Evolutionary conservation across 208 protist genomes (phyloP), one percentile per base, ranked within the genome.

Genomic region (Porcisia hertigi): DNA sequence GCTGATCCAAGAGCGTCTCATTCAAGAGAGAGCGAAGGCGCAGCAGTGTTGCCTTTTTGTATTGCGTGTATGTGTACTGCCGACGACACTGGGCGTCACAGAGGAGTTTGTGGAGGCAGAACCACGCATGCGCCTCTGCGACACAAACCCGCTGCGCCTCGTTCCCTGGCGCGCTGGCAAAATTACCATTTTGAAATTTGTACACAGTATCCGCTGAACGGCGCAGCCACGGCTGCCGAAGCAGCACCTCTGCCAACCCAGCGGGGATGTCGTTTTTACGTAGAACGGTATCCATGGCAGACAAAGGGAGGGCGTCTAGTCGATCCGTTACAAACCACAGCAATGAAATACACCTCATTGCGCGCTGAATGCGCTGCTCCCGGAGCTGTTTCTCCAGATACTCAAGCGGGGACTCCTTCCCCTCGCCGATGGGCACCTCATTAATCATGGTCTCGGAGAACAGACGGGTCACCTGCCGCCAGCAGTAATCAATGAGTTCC

Each of bases 401-500:
- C 36, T 54, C 71, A 45, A 3, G 70, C 65, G 49, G 74, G 71
- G 34, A 83, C 79, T 64, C 70, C 23, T 58, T 58, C 64, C 34
- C 64, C 34, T 53, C 63, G 3, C 18, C 43, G 25, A 57, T 47
- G 34, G 60, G 69, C 14, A 57, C 36, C 30, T 49, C 78, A 36
- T 88, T 85, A 11, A 93, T 43, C 47, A 80, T 64, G 0, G 71
- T 71, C 62, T 92, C 73, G 0, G 94, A 87, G 77, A 94, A 96
- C 30, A 97, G 84, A 25, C 86, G 79, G 63, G 79, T 83, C 55
- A 92, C 84, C 74, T 98, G 91, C 11, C 95, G 88, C 92, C 91
- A 96, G 77, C 91, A 93, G 79, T 97, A 98, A 83, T 97, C 93
- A 43, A 97, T 84, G 11, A 98, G 82, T 85, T 98, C 95, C 36